Conservation (phyloP, 306 rosid species). For the Spatholobus suberectus region DNA sequence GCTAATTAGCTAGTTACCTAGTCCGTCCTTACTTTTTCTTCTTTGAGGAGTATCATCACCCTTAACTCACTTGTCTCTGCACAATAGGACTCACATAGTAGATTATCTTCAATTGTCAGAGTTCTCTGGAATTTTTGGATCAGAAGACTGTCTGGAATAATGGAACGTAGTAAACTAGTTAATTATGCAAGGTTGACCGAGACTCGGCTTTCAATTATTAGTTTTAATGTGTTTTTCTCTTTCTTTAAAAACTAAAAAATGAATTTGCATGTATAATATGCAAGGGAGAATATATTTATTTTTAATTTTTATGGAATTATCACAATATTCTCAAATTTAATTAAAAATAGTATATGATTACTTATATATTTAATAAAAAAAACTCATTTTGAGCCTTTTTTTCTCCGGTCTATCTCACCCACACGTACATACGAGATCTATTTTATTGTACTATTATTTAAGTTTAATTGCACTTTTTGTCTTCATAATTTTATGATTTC, state of each 20-base stretch:
- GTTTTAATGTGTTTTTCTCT: neutral
- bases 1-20: neutral
- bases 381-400: no score
- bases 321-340: neutral
- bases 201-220: neutral
- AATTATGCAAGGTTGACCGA: neutral
- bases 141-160: neutral
- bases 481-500: no score
- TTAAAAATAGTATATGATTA: no score
- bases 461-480: no score
- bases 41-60: neutral
- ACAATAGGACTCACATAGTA: neutral
- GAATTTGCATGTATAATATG: neutral
- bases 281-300: neutral
- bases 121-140: neutral
- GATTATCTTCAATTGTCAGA: slow-evolving; percentile 13
- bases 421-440: neutral
- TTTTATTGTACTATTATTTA: no score
- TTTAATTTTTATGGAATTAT: neutral
- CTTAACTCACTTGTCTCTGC: slow-evolving; percentile 4
- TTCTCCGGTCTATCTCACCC: neutral
- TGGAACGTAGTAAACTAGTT: neutral
- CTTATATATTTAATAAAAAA: no score
- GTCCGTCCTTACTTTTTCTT: neutral
- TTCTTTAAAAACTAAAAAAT: neutral